Base-by-base conservation (phyloP, 768 basidiomycete species). In the Hypsizygus marmoreus region DNA sequence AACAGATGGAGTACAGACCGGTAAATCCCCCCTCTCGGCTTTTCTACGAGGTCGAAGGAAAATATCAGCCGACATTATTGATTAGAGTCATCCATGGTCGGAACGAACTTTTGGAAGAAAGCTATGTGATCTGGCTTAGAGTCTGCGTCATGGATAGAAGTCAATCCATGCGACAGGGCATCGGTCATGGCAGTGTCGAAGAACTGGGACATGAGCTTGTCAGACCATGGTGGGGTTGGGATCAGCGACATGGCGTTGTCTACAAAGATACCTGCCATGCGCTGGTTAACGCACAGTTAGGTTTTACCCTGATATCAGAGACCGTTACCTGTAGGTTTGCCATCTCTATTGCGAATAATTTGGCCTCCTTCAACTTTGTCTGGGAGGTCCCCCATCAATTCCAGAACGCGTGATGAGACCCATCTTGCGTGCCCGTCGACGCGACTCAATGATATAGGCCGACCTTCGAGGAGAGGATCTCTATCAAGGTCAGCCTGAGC, bases 231-330 rank as follows among this genome's bases (percentile, higher is more conserved):
- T 0, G 92, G 94, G 9, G 70, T 68, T 2, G 78, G 81, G 13
- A 97, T 76, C 25, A 95, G 75, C 11, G 63, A 57, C 81, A 93
- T 91, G 0, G 95, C 95, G 24, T 91, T 91, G 65, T 98, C 95
- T 23, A 95, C 70, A 49, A 94, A 86, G 14, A 93, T 68, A 5
- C 91, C 90, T 76, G 24, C 7, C 13, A 24, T 6, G 22, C 25
- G 13, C 9, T 11, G 0, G 20, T 25, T 4, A 23, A 31, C 6
- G 14, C 23, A 32, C 20, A 40, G n/a, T 11, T 23, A 13, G 35
- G 8, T 13, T 4, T 11, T 11, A 11, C 23, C 4, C 10, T 22
- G 14, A 14, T 17, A 12, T 35, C 10, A 13, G 9, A 23, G 14
- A 8, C 16, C 10, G 23, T 31, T 58, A 75, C 91, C 91, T 12